Base-by-base conservation (phyloP, 2,329 filamentous ascomycete species). In the Fusarium armeniacum region DNA sequence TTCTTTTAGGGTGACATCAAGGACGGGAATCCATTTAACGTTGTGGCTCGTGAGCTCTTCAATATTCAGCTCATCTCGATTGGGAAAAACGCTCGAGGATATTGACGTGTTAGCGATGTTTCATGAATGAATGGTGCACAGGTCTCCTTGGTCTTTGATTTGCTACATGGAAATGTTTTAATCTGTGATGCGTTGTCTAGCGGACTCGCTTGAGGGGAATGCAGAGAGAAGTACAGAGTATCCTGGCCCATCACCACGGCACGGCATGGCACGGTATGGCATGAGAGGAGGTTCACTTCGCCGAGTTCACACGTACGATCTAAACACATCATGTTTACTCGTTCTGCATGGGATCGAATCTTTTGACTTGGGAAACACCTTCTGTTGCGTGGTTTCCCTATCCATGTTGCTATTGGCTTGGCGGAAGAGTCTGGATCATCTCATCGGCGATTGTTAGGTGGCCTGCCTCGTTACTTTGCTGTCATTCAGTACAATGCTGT, bases 171-270 rank as follows among this genome's bases (percentile, higher is more conserved):
- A 49, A 44, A 35, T 51, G 33, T 41, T 45, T 55, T 62, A 63
- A 70, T 67, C 36, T 70, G 59, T 54, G 62, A 70, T 70, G 67
- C 40, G 67, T 28, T 70, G 67, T 70, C 67, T 54, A 40, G 41
- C 41, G 24, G 41, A 28, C 24, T 44, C 24, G 58, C 50, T 32
- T 38, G 51, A 59, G 36, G 46, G 41, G 53, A 51, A 40, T 24
- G 35, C 26, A 41, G 53, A 43, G 49, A 62, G 38, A 30, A 30
- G 24, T n/a, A n/a, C n/a, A n/a, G n/a, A n/a, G n/a, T 35, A 58
- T 50, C 50, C 41, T 13, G 20, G 44, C n/a, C 28, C 43, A 49
- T 35, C 36, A 41, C 44, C 46, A 43, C 30, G 50, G 40, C 40
- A 41, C 43, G 40, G 28, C 32, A 33, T 16, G 13, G 32, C 32